A percentile compares a stretch with the other conserved stretches of the same genome.
Evolutionary conservation across 441 rosid genomes (phyloP).

Genomic region (Gossypium trilobum): DNA sequence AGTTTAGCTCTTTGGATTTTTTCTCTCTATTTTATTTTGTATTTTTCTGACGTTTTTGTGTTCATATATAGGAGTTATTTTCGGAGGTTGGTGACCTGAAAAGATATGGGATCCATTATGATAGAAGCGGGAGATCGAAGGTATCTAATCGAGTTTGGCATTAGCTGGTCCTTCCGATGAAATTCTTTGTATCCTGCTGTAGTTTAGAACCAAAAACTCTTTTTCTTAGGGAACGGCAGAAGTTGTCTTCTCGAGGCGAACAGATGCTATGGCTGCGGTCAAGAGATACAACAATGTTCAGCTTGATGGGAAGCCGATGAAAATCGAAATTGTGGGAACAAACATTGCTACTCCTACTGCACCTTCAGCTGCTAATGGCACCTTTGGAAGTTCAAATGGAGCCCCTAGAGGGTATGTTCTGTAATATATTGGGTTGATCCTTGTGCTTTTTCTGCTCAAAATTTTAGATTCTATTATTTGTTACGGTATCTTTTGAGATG

Average conservation of each 20-base stretch:
- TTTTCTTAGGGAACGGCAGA: conserved; percentile 83
- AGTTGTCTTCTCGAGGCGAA: conserved; percentile 57
- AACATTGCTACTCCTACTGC: conserved; percentile 44
- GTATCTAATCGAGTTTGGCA: conserved; percentile 48
- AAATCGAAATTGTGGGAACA: conserved; percentile 76
- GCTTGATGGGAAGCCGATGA: conserved; percentile 93
- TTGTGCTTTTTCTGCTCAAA: not conserved
- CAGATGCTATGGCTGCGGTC: conserved; percentile 73
- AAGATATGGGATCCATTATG: conserved; percentile 65
- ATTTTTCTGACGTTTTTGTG: not conserved
- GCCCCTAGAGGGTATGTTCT: conserved; percentile 52
- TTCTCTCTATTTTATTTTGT: not conserved
- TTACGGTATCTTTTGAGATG: not conserved
- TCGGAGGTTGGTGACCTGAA: conserved; percentile 88
- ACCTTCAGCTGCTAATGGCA: conserved; percentile 29
- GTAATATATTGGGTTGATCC: not conserved
- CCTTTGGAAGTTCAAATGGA: conserved; percentile 41
- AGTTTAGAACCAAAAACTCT: conserved; percentile 29
- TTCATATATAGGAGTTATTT: conserved; percentile 55
- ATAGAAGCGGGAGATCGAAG: conserved; percentile 92
- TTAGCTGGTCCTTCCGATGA: conserved; percentile 34
- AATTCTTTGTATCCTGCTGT: conserved; percentile 35
- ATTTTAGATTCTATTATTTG: not conserved
- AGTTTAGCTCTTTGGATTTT: not conserved
- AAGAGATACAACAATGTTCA: conserved; percentile 81